These are phyloP conservation scores for Echinosophora koreensis DNA, from an alignment of 306 rosid genomes.

Conservation along the genomic window DNA sequence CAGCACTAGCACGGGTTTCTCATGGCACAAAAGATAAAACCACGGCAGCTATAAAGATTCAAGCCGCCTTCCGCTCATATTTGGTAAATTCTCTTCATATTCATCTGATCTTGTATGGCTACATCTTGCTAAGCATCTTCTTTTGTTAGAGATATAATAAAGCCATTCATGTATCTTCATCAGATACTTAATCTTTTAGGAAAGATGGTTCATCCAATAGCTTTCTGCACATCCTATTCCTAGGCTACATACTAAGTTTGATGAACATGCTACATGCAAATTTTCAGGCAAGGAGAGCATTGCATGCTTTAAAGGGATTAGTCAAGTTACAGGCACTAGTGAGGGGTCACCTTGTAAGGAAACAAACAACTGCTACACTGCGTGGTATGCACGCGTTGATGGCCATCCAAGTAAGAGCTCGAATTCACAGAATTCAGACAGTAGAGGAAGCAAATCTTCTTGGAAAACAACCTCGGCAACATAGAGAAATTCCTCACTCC, in stretches of 20 bases:
- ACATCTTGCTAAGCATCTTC: neutral
- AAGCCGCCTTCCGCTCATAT: constrained; percentile 75
- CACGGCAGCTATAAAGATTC: constrained; percentile 79
- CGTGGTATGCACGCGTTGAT: constrained; percentile 87
- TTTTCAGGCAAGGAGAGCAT: constrained; percentile 87
- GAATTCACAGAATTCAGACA: constrained; percentile 73
- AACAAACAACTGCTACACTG: constrained; percentile 74
- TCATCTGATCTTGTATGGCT: neutral
- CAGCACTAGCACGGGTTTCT: constrained; percentile 21
- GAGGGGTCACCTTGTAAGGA: constrained; percentile 92
- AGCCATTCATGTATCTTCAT: neutral
- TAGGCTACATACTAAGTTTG: neutral
- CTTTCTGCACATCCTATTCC: neutral
- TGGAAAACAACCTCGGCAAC: constrained; percentile 42
- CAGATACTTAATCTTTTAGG: neutral
- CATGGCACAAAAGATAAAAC: constrained; percentile 43
- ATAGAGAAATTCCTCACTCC: constrained; percentile 23
- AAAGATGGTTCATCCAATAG: neutral
- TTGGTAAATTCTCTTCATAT: constrained; percentile 57
- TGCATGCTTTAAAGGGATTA: constrained; percentile 84
- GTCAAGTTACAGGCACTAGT: constrained; percentile 93
- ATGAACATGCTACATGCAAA: constrained; percentile 27
- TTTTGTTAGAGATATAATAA: neutral
- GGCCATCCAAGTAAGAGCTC: constrained; percentile 90
- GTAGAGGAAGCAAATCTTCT: constrained; percentile 57